Base-by-base conservation (phyloP, 495 filamentous ascomycete species). In the Daldinia loculata region DNA sequence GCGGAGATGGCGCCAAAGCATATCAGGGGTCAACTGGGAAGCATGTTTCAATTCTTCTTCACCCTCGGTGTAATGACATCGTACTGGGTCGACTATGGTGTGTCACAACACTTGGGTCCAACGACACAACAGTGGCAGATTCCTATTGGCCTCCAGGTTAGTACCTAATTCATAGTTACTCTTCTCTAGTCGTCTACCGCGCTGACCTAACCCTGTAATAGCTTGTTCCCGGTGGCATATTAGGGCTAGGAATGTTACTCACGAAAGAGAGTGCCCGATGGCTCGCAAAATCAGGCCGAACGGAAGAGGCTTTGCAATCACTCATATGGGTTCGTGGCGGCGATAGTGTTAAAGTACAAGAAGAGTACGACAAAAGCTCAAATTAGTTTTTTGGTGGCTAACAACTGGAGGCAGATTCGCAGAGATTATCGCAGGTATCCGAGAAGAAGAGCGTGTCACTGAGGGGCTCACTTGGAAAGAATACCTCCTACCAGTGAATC, bases 1-100 rank as follows among this genome's bases (percentile, higher is more conserved):
- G 80, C 83, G 3, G 84, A 86, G 64, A 86, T 85, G 83, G 77
- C 83, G 0, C 84, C 84, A 17, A 85, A 84, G 67, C 77, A 84
- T 52, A 82, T 86, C 17, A 78, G 84, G 12, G 84, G 83, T 34
- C 77, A 78, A 62, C 63, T 84, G 6, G 83, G 72, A 53, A 80
- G 74, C 9, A 76, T 83, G 27, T 82, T 84, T 29, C 84, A 86
- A 65, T 80, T 79, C 69, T 80, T 86, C 63, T 86, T 83, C 53
- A 81, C 82, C 0, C 67, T 82, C 9, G 83, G 84, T 26, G 82
- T 86, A 3, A 81, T 84, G 78, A 75, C 77, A 24, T 81, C 81
- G 39, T 84, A 84, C 58, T 85, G 83, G 83, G 75, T 85, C 45
- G 82, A 84, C 61, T 85, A 85, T 69, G 83, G 56, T 6, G 83